Evolutionary conservation across 2,329 filamentous ascomycete genomes (phyloP).

Genomic region (Aspergillus latus): DNA sequence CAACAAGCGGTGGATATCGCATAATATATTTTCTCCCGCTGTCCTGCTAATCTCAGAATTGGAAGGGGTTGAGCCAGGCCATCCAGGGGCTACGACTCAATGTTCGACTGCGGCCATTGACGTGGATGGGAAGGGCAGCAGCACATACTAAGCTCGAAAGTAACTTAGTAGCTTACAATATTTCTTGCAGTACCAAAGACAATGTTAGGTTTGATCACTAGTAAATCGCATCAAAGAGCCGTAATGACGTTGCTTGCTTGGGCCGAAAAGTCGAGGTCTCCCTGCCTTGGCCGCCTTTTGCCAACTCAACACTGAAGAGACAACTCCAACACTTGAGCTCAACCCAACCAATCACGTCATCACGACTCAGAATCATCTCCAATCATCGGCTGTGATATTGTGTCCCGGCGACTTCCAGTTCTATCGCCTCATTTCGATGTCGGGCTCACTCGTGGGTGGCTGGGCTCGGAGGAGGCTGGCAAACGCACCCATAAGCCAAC

Average conservation of each 20-base stretch:
- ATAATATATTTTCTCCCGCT: not conserved
- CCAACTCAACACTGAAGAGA: slow-evolving; percentile 15
- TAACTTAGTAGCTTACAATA: not conserved
- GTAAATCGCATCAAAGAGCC: not conserved
- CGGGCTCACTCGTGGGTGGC: slow-evolving; percentile 18
- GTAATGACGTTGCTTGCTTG: not conserved
- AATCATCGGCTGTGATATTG: slow-evolving; percentile 18
- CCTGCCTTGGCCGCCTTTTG: slow-evolving; percentile 1
- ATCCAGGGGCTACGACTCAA: too few relatives aligned
- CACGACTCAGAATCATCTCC: slow-evolving; percentile 1
- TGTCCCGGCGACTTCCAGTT: slow-evolving; percentile 8
- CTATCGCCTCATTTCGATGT: slow-evolving; percentile 3
- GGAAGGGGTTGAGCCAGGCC: not conserved
- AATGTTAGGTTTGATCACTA: not conserved
- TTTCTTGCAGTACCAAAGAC: not conserved
- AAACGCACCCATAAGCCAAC: slow-evolving; percentile 20
- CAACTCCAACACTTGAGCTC: slow-evolving; percentile 1
- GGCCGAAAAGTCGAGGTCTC: slow-evolving; percentile 6
- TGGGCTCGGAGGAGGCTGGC: slow-evolving; percentile 22
- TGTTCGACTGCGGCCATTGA: not conserved
- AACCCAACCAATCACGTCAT: slow-evolving; percentile 10
- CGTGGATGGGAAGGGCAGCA: too few relatives aligned
- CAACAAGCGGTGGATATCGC: not conserved
- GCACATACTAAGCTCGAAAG: too few relatives aligned
- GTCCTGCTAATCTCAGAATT: not conserved